Conservation (phyloP, 2,329 filamentous ascomycete genomes). For the Penicillium italicum region DNA sequence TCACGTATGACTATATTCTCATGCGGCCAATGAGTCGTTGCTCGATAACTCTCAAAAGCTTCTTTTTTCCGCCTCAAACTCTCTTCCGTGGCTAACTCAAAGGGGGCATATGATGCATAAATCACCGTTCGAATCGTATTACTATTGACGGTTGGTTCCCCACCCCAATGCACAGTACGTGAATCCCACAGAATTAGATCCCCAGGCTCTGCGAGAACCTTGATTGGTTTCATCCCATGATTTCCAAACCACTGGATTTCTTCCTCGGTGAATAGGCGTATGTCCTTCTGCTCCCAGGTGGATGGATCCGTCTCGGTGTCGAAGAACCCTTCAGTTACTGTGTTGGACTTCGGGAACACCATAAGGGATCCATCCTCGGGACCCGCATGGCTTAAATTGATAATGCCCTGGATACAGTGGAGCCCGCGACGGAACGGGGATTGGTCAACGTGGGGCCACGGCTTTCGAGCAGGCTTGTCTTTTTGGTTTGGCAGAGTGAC, state of each 20-base stretch:
- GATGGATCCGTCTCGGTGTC: constrained; percentile 25
- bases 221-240: constrained; percentile 26
- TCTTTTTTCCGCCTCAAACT: constrained; percentile 6
- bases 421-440: constrained; percentile 25
- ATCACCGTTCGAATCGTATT: constrained; percentile 22
- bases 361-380: constrained; percentile 21
- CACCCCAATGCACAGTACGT: constrained; percentile 19
- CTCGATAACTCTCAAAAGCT: constrained; percentile 9
- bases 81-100: not conserved
- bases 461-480: constrained; percentile 3
- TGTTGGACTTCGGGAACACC: constrained; percentile 20
- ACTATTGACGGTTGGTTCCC: constrained; percentile 18
- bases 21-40: constrained; percentile 7
- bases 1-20: constrained; percentile 1
- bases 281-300: constrained; percentile 14
- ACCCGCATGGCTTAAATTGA: constrained; percentile 20
- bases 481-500: constrained; percentile 17
- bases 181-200: constrained; percentile 43
- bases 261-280: constrained; percentile 23
- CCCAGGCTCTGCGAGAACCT: constrained; percentile 43
- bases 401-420: constrained; percentile 27
- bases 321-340: constrained; percentile 30
- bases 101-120: constrained; percentile 20
- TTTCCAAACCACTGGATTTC: constrained; percentile 32
- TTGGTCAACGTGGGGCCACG: constrained; percentile 34